phyloP scores from a whole-genome alignment of 352 stramenopile genomes.

The Hyaloperonospora arabidopsidis region DNA sequence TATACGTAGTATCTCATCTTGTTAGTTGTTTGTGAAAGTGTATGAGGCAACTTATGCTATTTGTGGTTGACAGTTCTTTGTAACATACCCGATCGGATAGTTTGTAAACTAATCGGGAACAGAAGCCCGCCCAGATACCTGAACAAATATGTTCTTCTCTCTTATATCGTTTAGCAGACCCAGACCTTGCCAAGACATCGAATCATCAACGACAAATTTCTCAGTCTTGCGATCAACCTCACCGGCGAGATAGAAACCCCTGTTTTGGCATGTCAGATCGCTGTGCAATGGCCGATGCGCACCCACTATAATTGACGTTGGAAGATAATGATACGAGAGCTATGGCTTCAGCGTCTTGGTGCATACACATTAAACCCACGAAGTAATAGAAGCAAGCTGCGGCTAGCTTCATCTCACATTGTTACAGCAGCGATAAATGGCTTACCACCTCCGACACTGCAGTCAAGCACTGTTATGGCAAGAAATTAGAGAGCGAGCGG shows the following conservation, averaged over 20 bases:
- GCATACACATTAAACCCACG: conserved; percentile 88
- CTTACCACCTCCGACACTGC: conserved; percentile 78
- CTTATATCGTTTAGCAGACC: conserved; percentile 39
- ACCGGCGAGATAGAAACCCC: conserved; percentile 60
- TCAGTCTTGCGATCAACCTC: conserved; percentile 64
- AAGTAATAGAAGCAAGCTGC: conserved; percentile 78
- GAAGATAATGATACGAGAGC: conserved; percentile 83
- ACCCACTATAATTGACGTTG: conserved; percentile 83
- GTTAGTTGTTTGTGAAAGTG: conserved; percentile 17
- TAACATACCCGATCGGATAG: conserved; percentile 35
- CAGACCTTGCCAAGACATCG: conserved; percentile 46
- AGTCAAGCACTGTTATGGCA: conserved; percentile 75
- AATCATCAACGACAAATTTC: conserved; percentile 57
- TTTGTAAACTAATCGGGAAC: conserved; percentile 27
- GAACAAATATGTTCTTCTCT: conserved; percentile 40
- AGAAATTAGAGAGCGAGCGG: conserved; percentile 65
- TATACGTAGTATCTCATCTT: conserved; percentile 47
- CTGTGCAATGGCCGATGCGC: conserved; percentile 66
- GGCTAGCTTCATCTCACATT: conserved; percentile 76
- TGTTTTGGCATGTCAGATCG: conserved; percentile 51
- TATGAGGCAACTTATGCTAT: conserved; percentile 9
- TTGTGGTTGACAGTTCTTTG: conserved; percentile 2
- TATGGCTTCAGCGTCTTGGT: conserved; percentile 76
- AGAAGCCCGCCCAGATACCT: conserved; percentile 48
- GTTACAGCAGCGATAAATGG: conserved; percentile 78